phyloP scores from a whole-genome alignment of 1,284 basidiomycete species.

The Athelia sp. region DNA sequence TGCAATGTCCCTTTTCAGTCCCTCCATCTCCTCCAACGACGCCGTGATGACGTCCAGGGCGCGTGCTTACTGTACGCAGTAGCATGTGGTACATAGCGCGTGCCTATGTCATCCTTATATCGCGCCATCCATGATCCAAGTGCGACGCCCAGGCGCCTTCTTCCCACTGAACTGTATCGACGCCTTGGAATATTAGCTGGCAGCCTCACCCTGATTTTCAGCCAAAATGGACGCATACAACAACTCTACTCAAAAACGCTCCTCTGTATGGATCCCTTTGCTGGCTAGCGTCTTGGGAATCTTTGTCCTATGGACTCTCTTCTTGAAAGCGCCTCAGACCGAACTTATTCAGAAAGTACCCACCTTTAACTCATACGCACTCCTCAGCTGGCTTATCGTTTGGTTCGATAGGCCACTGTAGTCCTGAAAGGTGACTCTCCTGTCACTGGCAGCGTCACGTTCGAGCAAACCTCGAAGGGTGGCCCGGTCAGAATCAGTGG shows the following conservation, averaged over 20 bases:
- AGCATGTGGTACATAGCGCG: no score
- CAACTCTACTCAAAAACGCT: no score
- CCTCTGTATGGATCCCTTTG: background rate
- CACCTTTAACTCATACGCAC: background rate
- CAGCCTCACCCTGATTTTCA: background rate
- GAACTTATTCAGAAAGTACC: background rate
- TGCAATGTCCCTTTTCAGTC: no score
- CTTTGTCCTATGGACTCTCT: background rate
- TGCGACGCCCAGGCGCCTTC: no score
- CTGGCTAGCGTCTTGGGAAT: background rate
- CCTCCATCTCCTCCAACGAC: no score
- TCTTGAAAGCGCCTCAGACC: background rate
- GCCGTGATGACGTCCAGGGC: no score
- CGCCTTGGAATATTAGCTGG: no score
- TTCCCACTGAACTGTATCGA: no score
- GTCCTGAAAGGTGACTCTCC: background rate
- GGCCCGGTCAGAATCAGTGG: slow-evolving; percentile 61
- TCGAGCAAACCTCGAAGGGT: slow-evolving; percentile 50
- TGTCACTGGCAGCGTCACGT: slow-evolving; percentile 36
- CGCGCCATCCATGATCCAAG: no score
- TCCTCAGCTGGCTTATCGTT: background rate
- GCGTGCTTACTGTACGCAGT: no score
- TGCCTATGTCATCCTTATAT: no score
- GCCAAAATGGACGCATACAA: background rate
- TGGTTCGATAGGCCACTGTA: background rate